A percentile compares a stretch with the other conserved stretches of the same genome.
phyloP scores from a whole-genome alignment of 1,284 basidiomycete species.

The Puccinia horiana region DNA sequence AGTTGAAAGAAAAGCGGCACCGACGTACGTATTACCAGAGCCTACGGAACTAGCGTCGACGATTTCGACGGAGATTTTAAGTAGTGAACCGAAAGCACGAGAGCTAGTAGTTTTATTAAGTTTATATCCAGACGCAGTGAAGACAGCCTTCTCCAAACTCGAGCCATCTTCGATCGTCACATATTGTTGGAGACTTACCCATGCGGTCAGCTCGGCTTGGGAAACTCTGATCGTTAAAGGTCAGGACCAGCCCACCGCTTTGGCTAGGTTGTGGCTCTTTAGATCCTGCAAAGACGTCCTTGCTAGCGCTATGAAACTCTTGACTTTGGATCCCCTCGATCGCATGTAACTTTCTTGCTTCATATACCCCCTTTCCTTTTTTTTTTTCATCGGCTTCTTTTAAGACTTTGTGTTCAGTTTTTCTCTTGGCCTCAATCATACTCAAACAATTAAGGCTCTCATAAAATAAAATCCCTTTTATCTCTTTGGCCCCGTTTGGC shows the following conservation, averaged over 20 bases:
- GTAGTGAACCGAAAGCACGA: slow-evolving; percentile 70
- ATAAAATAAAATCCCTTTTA: no score
- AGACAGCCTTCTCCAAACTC: slow-evolving; percentile 76
- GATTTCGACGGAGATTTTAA: slow-evolving; percentile 72
- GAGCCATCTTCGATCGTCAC: slow-evolving; percentile 84
- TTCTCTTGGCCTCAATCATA: neutral
- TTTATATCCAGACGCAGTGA: slow-evolving; percentile 86
- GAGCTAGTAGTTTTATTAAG: slow-evolving; percentile 85
- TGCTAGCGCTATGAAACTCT: slow-evolving; percentile 77
- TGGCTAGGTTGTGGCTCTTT: slow-evolving; percentile 88
- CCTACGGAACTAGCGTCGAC: slow-evolving; percentile 66
- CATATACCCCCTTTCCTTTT: neutral
- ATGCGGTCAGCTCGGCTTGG: slow-evolving; percentile 84
- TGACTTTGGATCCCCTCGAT: slow-evolving; percentile 58
- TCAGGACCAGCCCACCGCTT: slow-evolving; percentile 70
- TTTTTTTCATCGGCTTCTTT: neutral
- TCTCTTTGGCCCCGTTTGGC: no score
- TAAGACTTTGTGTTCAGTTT: neutral
- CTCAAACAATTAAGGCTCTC: no score
- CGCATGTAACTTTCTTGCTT: neutral
- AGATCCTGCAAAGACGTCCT: slow-evolving; percentile 84
- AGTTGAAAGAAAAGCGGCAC: slow-evolving; percentile 84
- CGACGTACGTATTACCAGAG: slow-evolving; percentile 75
- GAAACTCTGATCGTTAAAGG: slow-evolving; percentile 81
- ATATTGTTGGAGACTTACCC: slow-evolving; percentile 62